A percentile compares a stretch with the other conserved stretches of the same genome.
Conservation (phyloP, 2,329 filamentous ascomycete genomes). For the Trichoderma polysporum region DNA sequence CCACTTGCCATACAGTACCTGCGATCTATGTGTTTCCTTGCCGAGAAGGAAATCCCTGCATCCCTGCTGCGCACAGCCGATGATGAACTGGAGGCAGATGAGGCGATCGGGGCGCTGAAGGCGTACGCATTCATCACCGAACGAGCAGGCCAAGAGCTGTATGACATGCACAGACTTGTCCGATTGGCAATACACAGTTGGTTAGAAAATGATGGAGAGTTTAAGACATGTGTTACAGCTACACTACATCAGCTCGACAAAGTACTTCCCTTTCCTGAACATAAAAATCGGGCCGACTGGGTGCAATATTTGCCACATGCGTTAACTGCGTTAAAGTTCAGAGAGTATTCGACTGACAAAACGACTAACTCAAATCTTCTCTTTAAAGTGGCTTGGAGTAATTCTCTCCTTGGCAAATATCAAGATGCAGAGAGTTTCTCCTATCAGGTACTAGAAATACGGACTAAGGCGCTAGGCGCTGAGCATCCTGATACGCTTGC, state of each 20-base stretch:
- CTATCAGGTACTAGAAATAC: conserved; percentile 15
- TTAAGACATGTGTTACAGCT: not conserved
- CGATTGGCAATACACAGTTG: conserved; percentile 32
- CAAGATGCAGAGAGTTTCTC: conserved; percentile 25
- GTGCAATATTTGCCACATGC: not conserved
- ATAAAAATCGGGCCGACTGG: not conserved
- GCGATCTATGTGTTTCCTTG: conserved; percentile 32
- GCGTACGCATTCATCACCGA: conserved; percentile 35
- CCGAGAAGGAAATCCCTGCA: conserved; percentile 32
- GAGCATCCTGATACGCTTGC: not conserved
- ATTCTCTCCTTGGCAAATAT: conserved; percentile 6
- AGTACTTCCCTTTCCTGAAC: not conserved
- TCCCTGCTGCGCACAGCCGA: conserved; percentile 26
- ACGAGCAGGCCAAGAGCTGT: conserved; percentile 21
- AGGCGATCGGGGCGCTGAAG: conserved; percentile 27
- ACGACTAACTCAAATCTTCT: not conserved
- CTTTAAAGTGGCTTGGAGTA: not conserved
- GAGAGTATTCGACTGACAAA: not conserved
- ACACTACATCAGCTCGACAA: not conserved
- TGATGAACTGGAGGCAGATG: not conserved
- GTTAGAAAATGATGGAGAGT: conserved; percentile 24
- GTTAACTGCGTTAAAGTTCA: not conserved
- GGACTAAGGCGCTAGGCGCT: not conserved
- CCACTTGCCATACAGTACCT: conserved; percentile 32
- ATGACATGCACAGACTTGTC: conserved; percentile 37